Percentiles rank a stretch among this genome's conserved stretches.
phyloP scores from a whole-genome alignment of 345 rosid genomes.

The Cardamine resedifolia region DNA sequence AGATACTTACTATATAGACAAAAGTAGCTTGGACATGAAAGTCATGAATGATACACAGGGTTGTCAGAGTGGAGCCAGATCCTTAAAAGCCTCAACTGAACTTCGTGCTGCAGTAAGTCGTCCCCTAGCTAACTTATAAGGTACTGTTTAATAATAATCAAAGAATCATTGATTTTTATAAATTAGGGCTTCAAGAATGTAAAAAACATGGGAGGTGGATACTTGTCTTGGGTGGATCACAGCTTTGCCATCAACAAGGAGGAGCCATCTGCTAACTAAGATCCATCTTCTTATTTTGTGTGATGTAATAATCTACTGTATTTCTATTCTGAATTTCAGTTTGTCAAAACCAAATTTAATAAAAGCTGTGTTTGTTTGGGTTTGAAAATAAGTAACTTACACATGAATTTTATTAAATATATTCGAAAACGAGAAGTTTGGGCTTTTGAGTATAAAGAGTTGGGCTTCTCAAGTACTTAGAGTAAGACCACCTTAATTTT shows the following conservation, averaged over 20 bases:
- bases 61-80: conserved; percentile 90
- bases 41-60: conserved; percentile 43
- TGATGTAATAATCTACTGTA: conserved; percentile 9
- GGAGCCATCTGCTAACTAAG: conserved; percentile 29
- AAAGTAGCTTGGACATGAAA: background rate
- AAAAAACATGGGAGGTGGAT: conserved; percentile 80
- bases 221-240: conserved; percentile 63
- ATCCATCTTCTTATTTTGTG: background rate
- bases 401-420: background rate
- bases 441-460: conserved; percentile 14
- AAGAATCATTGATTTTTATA: background rate
- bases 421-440: background rate
- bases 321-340: background rate
- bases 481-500: too few relatives aligned
- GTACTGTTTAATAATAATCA: background rate
- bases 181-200: conserved; percentile 72
- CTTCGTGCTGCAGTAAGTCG: conserved; percentile 60
- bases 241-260: conserved; percentile 47
- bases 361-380: background rate
- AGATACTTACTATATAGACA: too few relatives aligned
- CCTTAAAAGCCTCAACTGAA: conserved; percentile 62
- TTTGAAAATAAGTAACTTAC: background rate
- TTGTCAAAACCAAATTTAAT: conserved; percentile 1
- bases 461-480: too few relatives aligned
- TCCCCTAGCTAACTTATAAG: background rate